Evolutionary conservation across 805 yeast species (phyloP), one percentile per base, ranked within the genome.

Genomic region (Metschnikowia continentalis): DNA sequence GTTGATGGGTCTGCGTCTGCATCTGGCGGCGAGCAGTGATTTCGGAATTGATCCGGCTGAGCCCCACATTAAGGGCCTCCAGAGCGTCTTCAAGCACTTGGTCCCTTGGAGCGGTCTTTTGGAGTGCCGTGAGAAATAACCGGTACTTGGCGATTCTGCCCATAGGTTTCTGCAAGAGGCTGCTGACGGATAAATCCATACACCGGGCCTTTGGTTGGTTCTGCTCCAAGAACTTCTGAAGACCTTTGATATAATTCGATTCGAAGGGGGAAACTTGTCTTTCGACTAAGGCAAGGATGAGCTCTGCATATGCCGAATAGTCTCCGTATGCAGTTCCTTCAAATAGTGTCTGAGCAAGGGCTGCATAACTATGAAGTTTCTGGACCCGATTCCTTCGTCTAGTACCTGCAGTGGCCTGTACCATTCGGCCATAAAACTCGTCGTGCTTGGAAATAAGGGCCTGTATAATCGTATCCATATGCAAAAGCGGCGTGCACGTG

Each of bases 311-410:
- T 14, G 47, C 45, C 17, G 53, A 46, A 41, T 45, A 47, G 19
- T 35, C 36, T 10, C 57, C 51, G 42, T 52, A 52, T 2, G 35
- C 75, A 36, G 90, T 85, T 57, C 82, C 84, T 60, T 88, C 88
- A 77, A 92, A 78, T 26, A 90, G 69, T 56, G 81, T 83, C 66
- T 92, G 92, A 26, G 91, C 97, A 61, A 88, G 96, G 40, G 92
- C 81, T 72, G 57, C 53, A 7, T 49, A 43, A 13, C n/a, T 8
- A 22, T 47, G 51, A 19, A 53, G 20, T n/a, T 22, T 44, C 3
- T n/a, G 32, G 3, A 14, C 15, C 35, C 46, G 22, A 22, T 11
- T 11, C 46, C 37, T 6, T 6, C 32, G 13, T 2, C 2, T 10
- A 1, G 13, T 3, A 5, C 39, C 11, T 4, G n/a, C 32, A 14